Evolutionary conservation across 176 grass and related monocot species (phyloP).

Genomic region (Hyparrhenia diplandra): DNA sequence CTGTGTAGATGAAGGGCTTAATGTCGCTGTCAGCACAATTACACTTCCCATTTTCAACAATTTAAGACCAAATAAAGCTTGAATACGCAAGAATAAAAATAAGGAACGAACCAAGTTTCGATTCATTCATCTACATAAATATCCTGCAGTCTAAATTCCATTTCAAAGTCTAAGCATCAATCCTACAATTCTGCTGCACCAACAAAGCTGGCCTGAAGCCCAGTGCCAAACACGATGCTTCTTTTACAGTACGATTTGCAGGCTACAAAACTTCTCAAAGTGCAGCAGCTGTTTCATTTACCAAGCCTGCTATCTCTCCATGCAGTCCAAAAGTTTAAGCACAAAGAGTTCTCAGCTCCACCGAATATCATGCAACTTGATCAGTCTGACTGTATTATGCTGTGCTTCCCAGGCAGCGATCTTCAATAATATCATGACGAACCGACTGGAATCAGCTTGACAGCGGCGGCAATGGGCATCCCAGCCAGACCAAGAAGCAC

Average conservation of each 20-base stretch:
- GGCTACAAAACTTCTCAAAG: background rate
- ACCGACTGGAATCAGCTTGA: constrained; percentile 75
- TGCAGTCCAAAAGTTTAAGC: constrained; percentile 30
- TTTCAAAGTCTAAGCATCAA: background rate
- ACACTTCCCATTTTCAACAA: too few species aligned
- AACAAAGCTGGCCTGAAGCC: background rate
- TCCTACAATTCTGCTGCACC: constrained; percentile 11
- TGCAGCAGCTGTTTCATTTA: constrained; percentile 16
- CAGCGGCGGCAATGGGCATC: constrained; percentile 62
- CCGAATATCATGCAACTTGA: background rate
- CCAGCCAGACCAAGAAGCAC: constrained; percentile 61
- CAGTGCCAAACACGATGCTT: background rate
- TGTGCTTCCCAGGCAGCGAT: background rate
- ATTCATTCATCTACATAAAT: constrained; percentile 12
- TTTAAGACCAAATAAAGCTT: too few species aligned
- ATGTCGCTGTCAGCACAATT: too few species aligned
- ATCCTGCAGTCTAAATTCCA: background rate
- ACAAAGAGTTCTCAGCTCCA: background rate
- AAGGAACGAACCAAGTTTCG: background rate
- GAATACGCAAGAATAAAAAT: background rate
- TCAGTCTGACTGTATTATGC: background rate
- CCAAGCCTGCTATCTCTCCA: background rate
- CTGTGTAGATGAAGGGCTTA: too few species aligned
- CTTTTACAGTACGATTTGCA: constrained; percentile 32
- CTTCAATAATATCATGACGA: constrained; percentile 44